Percentiles rank a stretch among this genome's conserved stretches.
Conservation (phyloP, 352 stramenopile genomes). For the Albugo candida region DNA sequence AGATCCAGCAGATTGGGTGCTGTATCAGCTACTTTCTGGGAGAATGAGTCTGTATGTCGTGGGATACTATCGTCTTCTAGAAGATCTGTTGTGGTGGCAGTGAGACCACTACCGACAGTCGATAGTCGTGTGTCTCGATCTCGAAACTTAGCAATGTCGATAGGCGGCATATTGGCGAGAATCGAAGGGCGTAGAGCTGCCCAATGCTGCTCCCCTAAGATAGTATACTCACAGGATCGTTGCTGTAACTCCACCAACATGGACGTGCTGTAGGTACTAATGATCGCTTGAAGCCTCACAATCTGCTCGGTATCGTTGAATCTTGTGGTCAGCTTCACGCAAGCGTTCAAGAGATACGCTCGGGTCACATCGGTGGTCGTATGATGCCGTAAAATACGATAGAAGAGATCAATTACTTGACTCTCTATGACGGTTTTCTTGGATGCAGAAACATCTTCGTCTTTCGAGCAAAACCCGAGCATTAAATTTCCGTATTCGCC, state of each 20-base stretch:
- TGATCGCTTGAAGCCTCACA: conserved; percentile 61
- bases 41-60: conserved; percentile 1
- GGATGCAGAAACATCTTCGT: conserved; percentile 29
- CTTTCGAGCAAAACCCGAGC: conserved; percentile 33
- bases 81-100: conserved; percentile 6
- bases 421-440: conserved; percentile 49
- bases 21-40: conserved; percentile 1
- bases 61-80: conserved; percentile 1
- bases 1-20: conserved; percentile 82
- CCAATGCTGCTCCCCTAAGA: conserved; percentile 68
- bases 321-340: conserved; percentile 90
- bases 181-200: conserved; percentile 62
- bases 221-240: conserved; percentile 89
- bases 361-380: conserved; percentile 63
- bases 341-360: conserved; percentile 72
- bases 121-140: conserved; percentile 30
- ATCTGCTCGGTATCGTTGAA: conserved; percentile 59
- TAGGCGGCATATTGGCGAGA: conserved; percentile 86
- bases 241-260: conserved; percentile 94
- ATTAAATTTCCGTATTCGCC: conserved; percentile 93
- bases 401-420: conserved; percentile 48
- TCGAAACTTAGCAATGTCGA: conserved; percentile 76
- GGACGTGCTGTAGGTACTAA: conserved; percentile 81
- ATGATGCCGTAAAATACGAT: conserved; percentile 68
- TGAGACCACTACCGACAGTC: conserved; percentile 8